A percentile compares a stretch with the other conserved stretches of the same genome.
phyloP scores from a whole-genome alignment of 1,139 yeast genomes.

The Candida sanyaensis region DNA sequence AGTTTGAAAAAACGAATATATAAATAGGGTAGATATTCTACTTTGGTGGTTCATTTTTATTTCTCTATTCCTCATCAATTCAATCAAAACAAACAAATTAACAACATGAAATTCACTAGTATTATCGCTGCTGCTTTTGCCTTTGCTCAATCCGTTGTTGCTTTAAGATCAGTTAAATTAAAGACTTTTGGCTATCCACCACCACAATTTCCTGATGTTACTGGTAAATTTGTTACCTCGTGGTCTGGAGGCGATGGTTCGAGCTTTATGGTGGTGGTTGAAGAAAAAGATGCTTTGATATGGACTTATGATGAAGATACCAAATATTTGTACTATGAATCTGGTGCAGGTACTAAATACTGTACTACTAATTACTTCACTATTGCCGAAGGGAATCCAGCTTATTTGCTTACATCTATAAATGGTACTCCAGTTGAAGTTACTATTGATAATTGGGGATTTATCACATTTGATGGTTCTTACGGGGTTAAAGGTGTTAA shows the following conservation, averaged over 20 bases:
- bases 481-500: conserved; percentile 4
- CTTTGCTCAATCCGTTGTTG: background rate
- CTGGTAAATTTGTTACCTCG: conserved; percentile 6
- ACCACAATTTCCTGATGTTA: conserved; percentile 6
- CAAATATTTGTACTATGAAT: conserved; percentile 2
- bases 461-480: conserved; percentile 6
- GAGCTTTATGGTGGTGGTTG: too few relatives aligned
- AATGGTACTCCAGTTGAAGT: background rate
- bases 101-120: conserved; percentile 3
- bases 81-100: background rate
- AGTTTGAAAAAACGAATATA: too few relatives aligned
- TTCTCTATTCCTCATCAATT: background rate
- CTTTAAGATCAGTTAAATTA: conserved; percentile 1
- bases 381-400: conserved; percentile 4
- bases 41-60: too few relatives aligned
- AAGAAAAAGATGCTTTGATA: conserved; percentile 1
- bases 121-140: conserved; percentile 2
- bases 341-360: background rate
- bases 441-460: conserved; percentile 2
- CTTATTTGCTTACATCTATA: background rate
- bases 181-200: conserved; percentile 6
- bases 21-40: too few relatives aligned
- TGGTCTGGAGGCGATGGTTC: too few relatives aligned
- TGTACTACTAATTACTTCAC: conserved; percentile 1
- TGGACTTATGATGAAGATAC: conserved; percentile 4